Evolutionary conservation across 495 filamentous ascomycete species (phyloP).

Genomic region (Daldinia grandis): DNA sequence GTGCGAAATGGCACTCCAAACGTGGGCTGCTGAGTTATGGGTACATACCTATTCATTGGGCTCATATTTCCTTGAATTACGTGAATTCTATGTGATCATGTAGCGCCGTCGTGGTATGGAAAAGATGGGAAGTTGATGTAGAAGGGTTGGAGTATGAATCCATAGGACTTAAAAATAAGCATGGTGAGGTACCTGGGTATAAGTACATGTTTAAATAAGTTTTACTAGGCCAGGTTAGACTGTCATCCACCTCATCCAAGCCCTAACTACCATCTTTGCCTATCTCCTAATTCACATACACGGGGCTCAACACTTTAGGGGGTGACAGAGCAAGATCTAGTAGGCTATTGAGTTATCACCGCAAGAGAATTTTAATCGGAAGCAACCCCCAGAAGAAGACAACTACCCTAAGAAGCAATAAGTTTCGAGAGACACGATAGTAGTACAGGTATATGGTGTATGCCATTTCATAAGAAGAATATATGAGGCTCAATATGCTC

Average conservation of each 20-base stretch:
- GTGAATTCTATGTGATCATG: not conserved
- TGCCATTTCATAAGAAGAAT: not conserved
- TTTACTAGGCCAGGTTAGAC: not conserved
- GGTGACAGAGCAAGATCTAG: not conserved
- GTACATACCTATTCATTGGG: not conserved
- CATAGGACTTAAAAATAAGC: not conserved
- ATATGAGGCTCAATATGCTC: not conserved
- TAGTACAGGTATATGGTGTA: no score
- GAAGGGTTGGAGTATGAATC: not conserved
- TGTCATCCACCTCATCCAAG: not conserved
- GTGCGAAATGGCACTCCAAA: conserved; percentile 66
- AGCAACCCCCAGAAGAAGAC: not conserved
- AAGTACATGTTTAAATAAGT: not conserved
- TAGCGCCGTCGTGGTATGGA: not conserved
- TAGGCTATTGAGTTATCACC: not conserved
- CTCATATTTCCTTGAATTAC: not conserved
- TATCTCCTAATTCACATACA: not conserved
- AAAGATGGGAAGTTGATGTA: not conserved
- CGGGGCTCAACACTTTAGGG: not conserved
- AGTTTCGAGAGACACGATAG: not conserved
- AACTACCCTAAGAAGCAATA: not conserved
- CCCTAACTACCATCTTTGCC: not conserved
- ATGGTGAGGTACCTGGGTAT: not conserved
- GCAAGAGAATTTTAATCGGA: not conserved
- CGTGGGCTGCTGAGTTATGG: not conserved